A percentile compares a stretch with the other conserved stretches of the same genome.
Evolutionary conservation across 495 filamentous ascomycete genomes (phyloP).

Genomic region (Penicillium mononematosum): DNA sequence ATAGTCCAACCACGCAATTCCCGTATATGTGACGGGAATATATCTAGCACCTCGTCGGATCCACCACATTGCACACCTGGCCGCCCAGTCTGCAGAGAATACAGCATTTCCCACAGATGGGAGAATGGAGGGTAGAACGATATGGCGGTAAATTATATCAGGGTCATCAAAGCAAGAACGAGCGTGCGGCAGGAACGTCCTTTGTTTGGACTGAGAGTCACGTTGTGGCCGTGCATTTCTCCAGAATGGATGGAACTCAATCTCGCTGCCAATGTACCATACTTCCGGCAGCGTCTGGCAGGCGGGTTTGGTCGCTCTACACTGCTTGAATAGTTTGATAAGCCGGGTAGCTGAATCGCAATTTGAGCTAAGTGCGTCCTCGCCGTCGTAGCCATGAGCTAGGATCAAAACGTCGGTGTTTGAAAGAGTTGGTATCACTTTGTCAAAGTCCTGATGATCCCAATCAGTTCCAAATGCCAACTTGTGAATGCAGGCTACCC

Average conservation of each 20-base stretch:
- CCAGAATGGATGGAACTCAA: slow-evolving; percentile 11
- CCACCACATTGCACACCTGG: slow-evolving; percentile 20
- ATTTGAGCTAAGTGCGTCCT: slow-evolving; percentile 5
- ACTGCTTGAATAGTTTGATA: slow-evolving; percentile 9
- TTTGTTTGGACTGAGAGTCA: slow-evolving; percentile 7
- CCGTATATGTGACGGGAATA: slow-evolving; percentile 21
- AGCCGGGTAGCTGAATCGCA: slow-evolving; percentile 14
- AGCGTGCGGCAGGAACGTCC: slow-evolving; percentile 18
- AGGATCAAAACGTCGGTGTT: background rate
- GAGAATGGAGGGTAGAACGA: slow-evolving; percentile 14
- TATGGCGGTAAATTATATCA: slow-evolving; percentile 17
- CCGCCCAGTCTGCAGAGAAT: slow-evolving; percentile 16
- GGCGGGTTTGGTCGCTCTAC: background rate
- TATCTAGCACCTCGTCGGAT: slow-evolving; percentile 18
- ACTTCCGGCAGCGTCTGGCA: slow-evolving; percentile 18
- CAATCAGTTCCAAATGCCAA: slow-evolving; percentile 7
- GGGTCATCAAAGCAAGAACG: slow-evolving; percentile 17
- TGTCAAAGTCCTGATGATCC: background rate
- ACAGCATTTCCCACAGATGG: slow-evolving; percentile 10
- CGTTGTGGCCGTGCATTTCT: slow-evolving; percentile 7
- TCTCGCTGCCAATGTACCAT: slow-evolving; percentile 22
- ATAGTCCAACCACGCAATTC: slow-evolving; percentile 17
- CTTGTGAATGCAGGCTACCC: slow-evolving; percentile 10
- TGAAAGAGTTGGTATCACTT: background rate
- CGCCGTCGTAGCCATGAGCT: background rate